Evolutionary conservation across 371 early-diverging fungal species (phyloP).

Genomic region (Rhizopus microsporus): DNA sequence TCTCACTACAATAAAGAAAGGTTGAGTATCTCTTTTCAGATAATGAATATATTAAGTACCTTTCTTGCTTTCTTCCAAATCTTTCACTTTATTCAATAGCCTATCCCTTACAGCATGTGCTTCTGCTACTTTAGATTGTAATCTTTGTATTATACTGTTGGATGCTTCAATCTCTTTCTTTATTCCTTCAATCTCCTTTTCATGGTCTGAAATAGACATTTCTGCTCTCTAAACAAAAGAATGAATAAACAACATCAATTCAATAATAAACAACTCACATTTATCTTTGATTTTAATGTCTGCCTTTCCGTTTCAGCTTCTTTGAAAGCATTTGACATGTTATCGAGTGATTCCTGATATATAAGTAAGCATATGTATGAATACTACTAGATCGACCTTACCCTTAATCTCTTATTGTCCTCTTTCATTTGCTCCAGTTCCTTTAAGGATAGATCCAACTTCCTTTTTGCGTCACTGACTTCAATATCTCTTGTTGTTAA

Average conservation of each 20-base stretch:
- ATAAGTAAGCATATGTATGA: neutral
- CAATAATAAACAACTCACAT: slow-evolving; percentile 4
- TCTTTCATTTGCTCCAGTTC: slow-evolving; percentile 14
- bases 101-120: slow-evolving; percentile 17
- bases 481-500: slow-evolving; percentile 31
- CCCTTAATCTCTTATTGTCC: slow-evolving; percentile 16
- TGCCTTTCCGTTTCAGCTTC: slow-evolving; percentile 10
- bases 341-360: slow-evolving; percentile 2
- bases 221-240: slow-evolving; percentile 9
- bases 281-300: neutral
- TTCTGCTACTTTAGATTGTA: slow-evolving; percentile 10
- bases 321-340: neutral
- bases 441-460: slow-evolving; percentile 9
- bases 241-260: too few relatives aligned
- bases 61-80: slow-evolving; percentile 18
- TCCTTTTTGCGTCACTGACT: slow-evolving; percentile 18
- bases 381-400: neutral
- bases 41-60: neutral
- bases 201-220: slow-evolving; percentile 4
- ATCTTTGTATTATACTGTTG: neutral
- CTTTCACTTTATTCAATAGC: slow-evolving; percentile 13
- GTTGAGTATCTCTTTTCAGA: neutral
- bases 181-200: slow-evolving; percentile 11
- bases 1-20: neutral
- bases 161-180: neutral